Conservation (phyloP, 306 rosid genomes). For the Fragaria nilgerrensis region DNA sequence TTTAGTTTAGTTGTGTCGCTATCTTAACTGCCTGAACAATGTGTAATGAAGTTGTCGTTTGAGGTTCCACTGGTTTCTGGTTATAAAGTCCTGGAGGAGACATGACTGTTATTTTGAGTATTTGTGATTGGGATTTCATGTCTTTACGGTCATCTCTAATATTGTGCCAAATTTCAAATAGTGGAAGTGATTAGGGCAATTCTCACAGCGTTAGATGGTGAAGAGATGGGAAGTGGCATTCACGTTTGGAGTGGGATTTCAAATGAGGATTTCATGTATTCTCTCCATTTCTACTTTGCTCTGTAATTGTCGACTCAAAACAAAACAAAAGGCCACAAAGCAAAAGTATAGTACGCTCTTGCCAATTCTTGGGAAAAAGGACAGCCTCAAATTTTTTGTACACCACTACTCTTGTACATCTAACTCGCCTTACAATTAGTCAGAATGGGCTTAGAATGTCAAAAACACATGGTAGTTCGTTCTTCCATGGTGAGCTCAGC, state of each 20-base stretch:
- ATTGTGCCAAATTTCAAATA: not conserved
- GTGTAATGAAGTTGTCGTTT: slow-evolving; percentile 28
- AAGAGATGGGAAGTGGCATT: no score
- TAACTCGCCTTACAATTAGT: not conserved
- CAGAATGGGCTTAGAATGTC: not conserved
- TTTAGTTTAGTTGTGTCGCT: slow-evolving; percentile 14
- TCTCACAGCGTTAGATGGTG: no score
- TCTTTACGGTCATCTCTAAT: not conserved
- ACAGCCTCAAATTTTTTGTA: not conserved
- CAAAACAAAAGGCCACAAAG: not conserved
- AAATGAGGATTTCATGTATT: no score
- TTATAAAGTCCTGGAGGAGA: slow-evolving; percentile 7
- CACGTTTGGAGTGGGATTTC: no score
- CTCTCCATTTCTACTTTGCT: not conserved
- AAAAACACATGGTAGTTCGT: not conserved
- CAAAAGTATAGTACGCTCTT: not conserved
- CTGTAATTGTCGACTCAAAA: not conserved
- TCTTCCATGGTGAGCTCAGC: not conserved
- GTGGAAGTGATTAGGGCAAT: not conserved
- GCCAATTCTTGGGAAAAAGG: not conserved
- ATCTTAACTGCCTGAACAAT: slow-evolving; percentile 46
- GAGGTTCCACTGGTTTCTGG: slow-evolving; percentile 30
- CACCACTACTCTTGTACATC: not conserved
- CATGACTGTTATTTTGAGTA: not conserved
- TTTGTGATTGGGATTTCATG: slow-evolving; percentile 1